Evolutionary conservation across 352 stramenopile genomes (phyloP), one percentile per base, ranked within the genome.

Genomic region (Phytophthora ramorum): DNA sequence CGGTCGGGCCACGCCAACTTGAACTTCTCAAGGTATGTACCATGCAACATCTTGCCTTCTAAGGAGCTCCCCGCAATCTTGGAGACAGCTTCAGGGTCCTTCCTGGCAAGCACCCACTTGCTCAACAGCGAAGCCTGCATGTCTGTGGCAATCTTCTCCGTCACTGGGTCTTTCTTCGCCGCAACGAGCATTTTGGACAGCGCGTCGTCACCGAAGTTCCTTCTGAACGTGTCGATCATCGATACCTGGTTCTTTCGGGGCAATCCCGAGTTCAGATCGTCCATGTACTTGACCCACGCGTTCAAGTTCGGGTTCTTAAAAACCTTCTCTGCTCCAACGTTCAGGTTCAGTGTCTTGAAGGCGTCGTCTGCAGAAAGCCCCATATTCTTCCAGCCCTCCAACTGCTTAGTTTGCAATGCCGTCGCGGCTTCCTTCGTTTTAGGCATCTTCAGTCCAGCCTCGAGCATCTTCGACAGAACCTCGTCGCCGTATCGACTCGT

Each of bases 401-500:
- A n/a, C 4, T 44, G 48, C 32, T 56, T 17, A 7, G 3, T 32
- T 19, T 56, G 30, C 30, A 56, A 12, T 9, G 8, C 26, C 12
- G 2, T 44, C 19, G 48, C 48, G 2, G 34, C 20, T 4, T 14
- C 1, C 13, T n/a, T 24, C 34, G 49, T 46, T 7, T 32, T 30
- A 0, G 4, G 24, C 3, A 49, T 38, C 1, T 49, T 28, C 52
- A 34, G 19, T 12, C 38, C 52, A 13, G 52, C 13, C 12, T 50
- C 9, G 9, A 59, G 16, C 52, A 59, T 59, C 19, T n/a, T 34
- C 7, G 52, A 20, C 24, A 59, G 38, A 20, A 20, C 26, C 32
- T 43, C 52, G 2, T 59, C 52, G 24, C 37, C 37, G n/a, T 59
- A 59, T 2, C 14, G 16, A 20, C 20, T 17, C 26, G 38, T 59